Percentiles rank a stretch among this genome's conserved stretches.
phyloP scores from a whole-genome alignment of 305 asterid species.

The Fraxinus baroniana region DNA sequence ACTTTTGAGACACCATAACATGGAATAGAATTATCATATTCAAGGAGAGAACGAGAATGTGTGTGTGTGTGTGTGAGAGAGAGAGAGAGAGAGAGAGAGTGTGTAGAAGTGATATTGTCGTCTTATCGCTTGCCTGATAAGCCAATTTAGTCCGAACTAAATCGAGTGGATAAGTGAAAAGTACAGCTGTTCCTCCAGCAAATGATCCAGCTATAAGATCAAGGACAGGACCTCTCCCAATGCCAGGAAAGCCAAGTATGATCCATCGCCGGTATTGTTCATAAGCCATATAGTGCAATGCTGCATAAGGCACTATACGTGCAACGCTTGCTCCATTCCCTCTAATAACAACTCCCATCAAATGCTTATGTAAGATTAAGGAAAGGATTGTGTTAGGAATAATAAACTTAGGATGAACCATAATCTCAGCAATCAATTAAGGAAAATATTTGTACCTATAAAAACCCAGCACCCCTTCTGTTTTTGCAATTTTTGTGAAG shows the following conservation, averaged over 20 bases:
- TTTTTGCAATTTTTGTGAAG: slow-evolving; percentile 69
- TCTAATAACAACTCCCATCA: slow-evolving; percentile 36
- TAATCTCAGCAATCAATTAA: not conserved
- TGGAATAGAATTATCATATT: not conserved
- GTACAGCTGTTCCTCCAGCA: slow-evolving; percentile 98
- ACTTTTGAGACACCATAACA: not conserved
- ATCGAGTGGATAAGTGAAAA: slow-evolving; percentile 92
- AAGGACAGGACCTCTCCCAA: slow-evolving; percentile 80
- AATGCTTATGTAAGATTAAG: not conserved
- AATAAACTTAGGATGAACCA: not conserved
- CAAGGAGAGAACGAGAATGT: not conserved
- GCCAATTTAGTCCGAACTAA: slow-evolving; percentile 91
- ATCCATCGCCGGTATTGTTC: slow-evolving; percentile 92
- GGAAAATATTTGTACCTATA: slow-evolving; percentile 53
- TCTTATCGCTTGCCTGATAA: slow-evolving; percentile 66
- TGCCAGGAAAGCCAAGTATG: slow-evolving; percentile 57
- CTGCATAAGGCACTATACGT: slow-evolving; percentile 96
- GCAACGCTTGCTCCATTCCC: slow-evolving; percentile 98
- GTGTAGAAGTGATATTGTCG: not conserved
- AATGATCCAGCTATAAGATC: slow-evolving; percentile 94
- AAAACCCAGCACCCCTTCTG: slow-evolving; percentile 86
- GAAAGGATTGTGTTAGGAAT: not conserved
- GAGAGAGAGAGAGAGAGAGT: not conserved
- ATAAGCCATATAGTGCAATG: slow-evolving; percentile 89
- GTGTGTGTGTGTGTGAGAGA: not conserved